Evolutionary conservation across 2,329 filamentous ascomycete genomes (phyloP), one percentile per base, ranked within the genome.

Genomic region (Xylaria sp.): DNA sequence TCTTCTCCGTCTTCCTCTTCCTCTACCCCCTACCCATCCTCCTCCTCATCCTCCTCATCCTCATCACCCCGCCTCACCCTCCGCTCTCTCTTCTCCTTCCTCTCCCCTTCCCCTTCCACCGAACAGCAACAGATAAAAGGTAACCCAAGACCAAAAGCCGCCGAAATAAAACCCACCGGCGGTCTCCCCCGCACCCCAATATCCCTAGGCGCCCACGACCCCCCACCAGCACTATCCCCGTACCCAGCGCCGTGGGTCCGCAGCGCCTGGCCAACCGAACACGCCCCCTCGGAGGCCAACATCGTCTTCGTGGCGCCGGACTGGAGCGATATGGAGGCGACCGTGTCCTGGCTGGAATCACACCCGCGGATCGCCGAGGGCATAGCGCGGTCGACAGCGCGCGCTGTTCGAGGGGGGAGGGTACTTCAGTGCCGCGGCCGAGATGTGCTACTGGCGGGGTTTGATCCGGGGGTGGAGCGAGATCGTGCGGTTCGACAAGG

Each of bases 361-460:
- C 75, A 83, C 64, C 79, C 79, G 0, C 67, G 71, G 1, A 70
- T 80, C 3, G 82, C 82, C 2, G 76, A 77, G 66, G 79, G 78
- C 0, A 84, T 85, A 50, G 82, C 82, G 15, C 64, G 72, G 47
- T n/a, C 72, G 81, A 35, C 83, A 84, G 74, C 77, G 82, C 54
- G 76, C 74, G 14, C 56, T 78, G 51, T 82, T 81, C 68, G 74
- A 76, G 1, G 77, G 72, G 12, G 76, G 73, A 0, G 82, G 82
- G 0, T 82, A 83, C 67, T 72, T 83, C 47, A 81, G 79, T 61
- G 77, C 78, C 14, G 82, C 82, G n/a, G 81, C 82, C 0, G 83
- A 84, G 71, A 74, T 70, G 60, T 85, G 83, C 66, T 85, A 85
- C 73, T 85, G 83, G 83, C 76, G 83, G 42, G 79, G 77, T 0